Evolutionary conservation across 108 stramenopile genomes (phyloP).

Genomic region (Licmophora abbreviata): DNA sequence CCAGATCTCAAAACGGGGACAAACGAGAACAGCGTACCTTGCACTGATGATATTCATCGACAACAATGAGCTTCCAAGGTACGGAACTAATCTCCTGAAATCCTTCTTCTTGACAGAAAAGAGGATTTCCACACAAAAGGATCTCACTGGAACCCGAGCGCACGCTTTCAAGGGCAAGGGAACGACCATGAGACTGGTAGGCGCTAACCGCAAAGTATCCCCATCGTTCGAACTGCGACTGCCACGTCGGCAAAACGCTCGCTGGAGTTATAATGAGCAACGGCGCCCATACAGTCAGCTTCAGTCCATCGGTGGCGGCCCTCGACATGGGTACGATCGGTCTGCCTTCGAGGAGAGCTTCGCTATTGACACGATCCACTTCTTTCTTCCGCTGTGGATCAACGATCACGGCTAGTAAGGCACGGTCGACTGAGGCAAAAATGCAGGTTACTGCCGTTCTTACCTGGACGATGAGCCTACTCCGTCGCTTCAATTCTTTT

Average conservation of each 20-base stretch:
- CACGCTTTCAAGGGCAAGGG: slow-evolving; percentile 34
- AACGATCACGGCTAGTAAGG: not conserved
- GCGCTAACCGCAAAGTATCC: slow-evolving; percentile 66
- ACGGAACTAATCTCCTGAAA: slow-evolving; percentile 21
- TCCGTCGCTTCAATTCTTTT: no score
- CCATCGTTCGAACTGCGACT: slow-evolving; percentile 63
- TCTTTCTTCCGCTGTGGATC: not conserved
- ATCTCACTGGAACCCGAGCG: slow-evolving; percentile 52
- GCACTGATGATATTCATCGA: slow-evolving; percentile 81
- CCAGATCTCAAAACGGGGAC: slow-evolving; percentile 1
- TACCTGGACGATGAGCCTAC: no score
- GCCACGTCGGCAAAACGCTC: slow-evolving; percentile 61
- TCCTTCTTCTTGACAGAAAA: slow-evolving; percentile 32
- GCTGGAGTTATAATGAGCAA: slow-evolving; percentile 74
- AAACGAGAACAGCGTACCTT: slow-evolving; percentile 33
- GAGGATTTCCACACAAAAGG: slow-evolving; percentile 44
- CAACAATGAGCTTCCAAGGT: slow-evolving; percentile 69
- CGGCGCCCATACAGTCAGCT: slow-evolving; percentile 26
- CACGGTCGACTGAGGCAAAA: no score
- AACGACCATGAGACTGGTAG: slow-evolving; percentile 22
- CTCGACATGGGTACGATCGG: not conserved
- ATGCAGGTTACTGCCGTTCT: no score
- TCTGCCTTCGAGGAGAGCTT: slow-evolving; percentile 13
- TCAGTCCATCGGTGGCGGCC: not conserved
- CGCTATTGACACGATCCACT: no score